A percentile compares a stretch with the other conserved stretches of the same genome.
phyloP scores from a whole-genome alignment of 1,139 yeast species.

The Starmera stellimalicola region DNA sequence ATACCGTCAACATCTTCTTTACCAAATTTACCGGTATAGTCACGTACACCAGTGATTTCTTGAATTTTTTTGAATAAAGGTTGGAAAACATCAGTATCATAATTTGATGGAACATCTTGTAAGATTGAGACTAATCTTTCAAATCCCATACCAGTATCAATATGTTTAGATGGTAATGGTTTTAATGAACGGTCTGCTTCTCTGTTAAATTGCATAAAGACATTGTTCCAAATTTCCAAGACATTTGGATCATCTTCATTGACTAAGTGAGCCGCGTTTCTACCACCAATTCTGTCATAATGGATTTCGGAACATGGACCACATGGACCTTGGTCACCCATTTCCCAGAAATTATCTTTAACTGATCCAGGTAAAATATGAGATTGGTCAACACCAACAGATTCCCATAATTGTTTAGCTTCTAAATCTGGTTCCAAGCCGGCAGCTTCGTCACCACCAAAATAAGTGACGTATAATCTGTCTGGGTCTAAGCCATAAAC shows the following conservation, averaged over 20 bases:
- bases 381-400: conserved; percentile 81
- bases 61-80: conserved; percentile 81
- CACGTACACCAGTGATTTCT: conserved; percentile 88
- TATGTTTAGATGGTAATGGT: conserved; percentile 84
- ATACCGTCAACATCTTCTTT: conserved; percentile 87
- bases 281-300: conserved; percentile 95
- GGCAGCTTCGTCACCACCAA: conserved; percentile 78
- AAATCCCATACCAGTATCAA: conserved; percentile 98
- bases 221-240: conserved; percentile 95
- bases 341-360: conserved; percentile 97
- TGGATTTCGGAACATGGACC: conserved; percentile 99
- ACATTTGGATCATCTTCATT: conserved; percentile 97
- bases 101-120: conserved; percentile 85
- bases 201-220: conserved; percentile 92
- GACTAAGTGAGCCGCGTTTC: conserved; percentile 85
- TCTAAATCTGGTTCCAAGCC: conserved; percentile 94
- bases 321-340: conserved; percentile 99
- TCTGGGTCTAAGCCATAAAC: conserved; percentile 72
- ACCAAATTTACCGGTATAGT: conserved; percentile 88
- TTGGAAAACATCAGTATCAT: conserved; percentile 92
- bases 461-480: conserved; percentile 88
- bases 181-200: conserved; percentile 79
- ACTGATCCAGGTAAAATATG: conserved; percentile 89
- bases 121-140: conserved; percentile 92
- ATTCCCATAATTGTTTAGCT: conserved; percentile 80